A percentile compares a stretch with the other conserved stretches of the same genome.
Conservation (phyloP, 2,329 filamentous ascomycete genomes). For the Sporothrix luriei region DNA sequence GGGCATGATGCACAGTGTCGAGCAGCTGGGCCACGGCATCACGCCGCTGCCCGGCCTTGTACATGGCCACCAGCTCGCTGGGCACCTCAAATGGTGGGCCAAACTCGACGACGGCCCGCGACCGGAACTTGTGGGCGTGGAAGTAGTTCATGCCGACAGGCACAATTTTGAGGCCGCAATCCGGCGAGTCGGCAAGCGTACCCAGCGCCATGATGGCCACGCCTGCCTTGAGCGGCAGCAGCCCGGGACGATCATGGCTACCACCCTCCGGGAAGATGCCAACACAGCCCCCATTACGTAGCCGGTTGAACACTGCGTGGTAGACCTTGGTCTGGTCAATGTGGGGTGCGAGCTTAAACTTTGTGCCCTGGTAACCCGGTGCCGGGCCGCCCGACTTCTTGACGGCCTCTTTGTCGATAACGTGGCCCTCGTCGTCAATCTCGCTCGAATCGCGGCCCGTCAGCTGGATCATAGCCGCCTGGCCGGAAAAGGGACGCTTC, state of each 20-base stretch:
- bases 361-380: slow-evolving; percentile 72
- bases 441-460: slow-evolving; percentile 69
- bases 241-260: slow-evolving; percentile 89
- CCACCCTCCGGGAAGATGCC: slow-evolving; percentile 97
- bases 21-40: slow-evolving; percentile 85
- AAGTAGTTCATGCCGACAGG: slow-evolving; percentile 99
- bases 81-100: slow-evolving; percentile 86
- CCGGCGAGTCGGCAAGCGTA: slow-evolving; percentile 78
- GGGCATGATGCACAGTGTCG: slow-evolving; percentile 80
- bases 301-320: slow-evolving; percentile 83
- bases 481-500: slow-evolving; percentile 84
- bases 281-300: slow-evolving; percentile 82
- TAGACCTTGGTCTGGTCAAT: slow-evolving; percentile 95
- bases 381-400: slow-evolving; percentile 49
- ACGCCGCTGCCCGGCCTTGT: slow-evolving; percentile 77
- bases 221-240: slow-evolving; percentile 91
- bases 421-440: slow-evolving; percentile 66
- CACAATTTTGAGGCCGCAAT: slow-evolving; percentile 90
- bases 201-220: slow-evolving; percentile 98
- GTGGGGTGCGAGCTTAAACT: slow-evolving; percentile 86
- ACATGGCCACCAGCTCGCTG: slow-evolving; percentile 78
- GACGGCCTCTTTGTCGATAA: slow-evolving; percentile 56
- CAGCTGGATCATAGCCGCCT: slow-evolving; percentile 74
- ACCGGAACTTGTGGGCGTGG: slow-evolving; percentile 97
- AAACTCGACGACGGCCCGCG: slow-evolving; percentile 92